These are phyloP conservation scores for Exserohilum turcica DNA, from an alignment of 2,329 filamentous ascomycete species.

Conservation along the genomic window DNA sequence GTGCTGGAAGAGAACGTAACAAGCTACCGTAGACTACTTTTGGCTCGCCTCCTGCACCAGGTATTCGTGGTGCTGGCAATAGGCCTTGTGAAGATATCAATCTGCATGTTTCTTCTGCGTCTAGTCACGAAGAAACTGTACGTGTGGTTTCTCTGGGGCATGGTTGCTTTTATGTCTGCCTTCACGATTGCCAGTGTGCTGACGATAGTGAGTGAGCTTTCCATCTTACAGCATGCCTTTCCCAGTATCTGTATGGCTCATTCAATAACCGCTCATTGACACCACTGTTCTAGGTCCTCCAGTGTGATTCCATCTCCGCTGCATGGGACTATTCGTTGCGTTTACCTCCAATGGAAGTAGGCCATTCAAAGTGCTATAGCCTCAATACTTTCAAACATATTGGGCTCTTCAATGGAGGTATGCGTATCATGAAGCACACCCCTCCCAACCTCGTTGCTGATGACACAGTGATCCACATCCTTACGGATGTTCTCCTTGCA, in stretches of 20 bases:
- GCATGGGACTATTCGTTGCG: conserved; percentile 51
- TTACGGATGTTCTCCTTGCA: conserved; percentile 51
- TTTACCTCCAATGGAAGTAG: conserved; percentile 34
- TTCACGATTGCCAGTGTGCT: conserved; percentile 52
- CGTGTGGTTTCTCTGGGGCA: conserved; percentile 50
- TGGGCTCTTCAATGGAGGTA: conserved; percentile 55
- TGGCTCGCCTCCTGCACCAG: conserved; percentile 52
- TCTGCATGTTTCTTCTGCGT: conserved; percentile 54
- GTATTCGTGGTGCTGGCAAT: conserved; percentile 55
- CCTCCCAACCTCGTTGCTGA: background rate
- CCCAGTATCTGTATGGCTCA: too few species aligned
- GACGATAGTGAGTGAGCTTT: conserved; percentile 40
- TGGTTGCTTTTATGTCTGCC: conserved; percentile 52
- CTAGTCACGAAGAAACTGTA: conserved; percentile 44
- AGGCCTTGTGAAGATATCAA: conserved; percentile 55
- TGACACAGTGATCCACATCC: conserved; percentile 44
- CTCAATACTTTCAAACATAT: conserved; percentile 50
- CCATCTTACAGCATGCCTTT: too few species aligned
- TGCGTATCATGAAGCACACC: conserved; percentile 4
- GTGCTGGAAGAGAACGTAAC: conserved; percentile 39
- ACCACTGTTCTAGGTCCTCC: conserved; percentile 43
- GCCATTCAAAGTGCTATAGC: conserved; percentile 52
- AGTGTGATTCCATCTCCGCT: conserved; percentile 54
- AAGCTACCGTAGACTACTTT: conserved; percentile 46
- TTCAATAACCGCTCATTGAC: too few species aligned